These are phyloP conservation scores for Hypoxylon lenormandii DNA, from an alignment of 495 filamentous ascomycete genomes.

Conservation along the genomic window DNA sequence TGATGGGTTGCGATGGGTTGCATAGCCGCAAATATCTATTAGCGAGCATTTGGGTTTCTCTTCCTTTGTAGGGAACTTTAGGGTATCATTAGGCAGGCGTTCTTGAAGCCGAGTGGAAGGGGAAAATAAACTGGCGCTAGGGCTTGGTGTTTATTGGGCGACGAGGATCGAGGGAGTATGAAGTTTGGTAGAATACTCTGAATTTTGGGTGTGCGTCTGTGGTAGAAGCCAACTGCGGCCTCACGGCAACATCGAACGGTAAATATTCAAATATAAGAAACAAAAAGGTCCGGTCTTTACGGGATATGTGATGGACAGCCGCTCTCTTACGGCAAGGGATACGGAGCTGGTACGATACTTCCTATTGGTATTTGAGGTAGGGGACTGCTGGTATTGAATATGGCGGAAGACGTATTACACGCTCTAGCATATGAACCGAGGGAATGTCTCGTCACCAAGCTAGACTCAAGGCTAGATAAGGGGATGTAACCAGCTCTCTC, in stretches of 20 bases:
- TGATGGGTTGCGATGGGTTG: constrained; percentile 57
- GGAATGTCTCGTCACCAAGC: background rate
- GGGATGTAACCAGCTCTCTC: background rate
- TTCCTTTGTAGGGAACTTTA: background rate
- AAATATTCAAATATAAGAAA: constrained; percentile 4
- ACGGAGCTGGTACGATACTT: background rate
- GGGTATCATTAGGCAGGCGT: background rate
- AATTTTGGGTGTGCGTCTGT: constrained; percentile 10
- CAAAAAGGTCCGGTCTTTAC: background rate
- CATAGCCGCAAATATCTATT: constrained; percentile 20
- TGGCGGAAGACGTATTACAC: background rate
- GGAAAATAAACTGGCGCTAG: background rate
- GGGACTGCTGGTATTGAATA: background rate
- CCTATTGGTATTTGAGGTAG: background rate
- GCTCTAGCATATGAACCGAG: background rate
- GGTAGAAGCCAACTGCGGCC: constrained; percentile 27
- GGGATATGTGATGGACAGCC: background rate
- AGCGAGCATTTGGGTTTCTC: background rate
- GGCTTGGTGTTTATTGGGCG: background rate
- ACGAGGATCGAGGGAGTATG: constrained; percentile 2
- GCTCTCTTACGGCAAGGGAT: background rate
- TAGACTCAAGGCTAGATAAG: background rate
- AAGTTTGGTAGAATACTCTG: background rate
- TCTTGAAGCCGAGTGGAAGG: constrained; percentile 7
- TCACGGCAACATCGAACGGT: constrained; percentile 25